Evolutionary conservation across 2,329 filamentous ascomycete genomes (phyloP).

Genomic region (Cordyceps militaris): DNA sequence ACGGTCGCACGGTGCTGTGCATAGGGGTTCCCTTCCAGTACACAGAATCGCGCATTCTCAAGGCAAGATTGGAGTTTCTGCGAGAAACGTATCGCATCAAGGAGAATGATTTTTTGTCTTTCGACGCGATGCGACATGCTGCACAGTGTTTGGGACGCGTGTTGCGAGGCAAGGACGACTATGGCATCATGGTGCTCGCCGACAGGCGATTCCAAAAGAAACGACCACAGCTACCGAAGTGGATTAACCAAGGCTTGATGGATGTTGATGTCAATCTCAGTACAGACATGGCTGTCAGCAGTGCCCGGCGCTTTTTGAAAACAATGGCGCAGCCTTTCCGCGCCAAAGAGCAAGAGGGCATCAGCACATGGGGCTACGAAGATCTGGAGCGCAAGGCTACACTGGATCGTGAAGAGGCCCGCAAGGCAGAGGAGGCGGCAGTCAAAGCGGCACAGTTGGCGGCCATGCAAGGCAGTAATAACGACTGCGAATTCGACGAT

Average conservation of each 20-base stretch:
- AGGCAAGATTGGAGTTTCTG: constrained; percentile 91
- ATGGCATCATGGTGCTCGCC: constrained; percentile 98
- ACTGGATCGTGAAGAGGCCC: constrained; percentile 60
- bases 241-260: constrained; percentile 84
- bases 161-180: constrained; percentile 92
- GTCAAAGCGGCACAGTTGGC: constrained; percentile 21
- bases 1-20: constrained; percentile 88
- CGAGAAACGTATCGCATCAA: constrained; percentile 94
- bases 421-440: constrained; percentile 47
- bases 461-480: constrained; percentile 19
- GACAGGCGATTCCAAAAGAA: constrained; percentile 93
- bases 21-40: constrained; percentile 99
- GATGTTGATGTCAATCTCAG: constrained; percentile 85
- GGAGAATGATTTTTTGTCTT: constrained; percentile 95
- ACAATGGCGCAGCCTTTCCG: constrained; percentile 90
- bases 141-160: constrained; percentile 95
- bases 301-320: constrained; percentile 80
- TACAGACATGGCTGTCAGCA: constrained; percentile 89
- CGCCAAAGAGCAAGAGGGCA: constrained; percentile 76
- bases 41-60: constrained; percentile 93
- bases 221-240: constrained; percentile 82
- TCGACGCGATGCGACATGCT: constrained; percentile 98
- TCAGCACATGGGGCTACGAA: constrained; percentile 81
- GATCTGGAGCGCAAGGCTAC: constrained; percentile 77
- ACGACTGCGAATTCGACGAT: constrained; percentile 47